Base-by-base conservation (phyloP, 2,329 filamentous ascomycete genomes). In the Fusarium irregulare region DNA sequence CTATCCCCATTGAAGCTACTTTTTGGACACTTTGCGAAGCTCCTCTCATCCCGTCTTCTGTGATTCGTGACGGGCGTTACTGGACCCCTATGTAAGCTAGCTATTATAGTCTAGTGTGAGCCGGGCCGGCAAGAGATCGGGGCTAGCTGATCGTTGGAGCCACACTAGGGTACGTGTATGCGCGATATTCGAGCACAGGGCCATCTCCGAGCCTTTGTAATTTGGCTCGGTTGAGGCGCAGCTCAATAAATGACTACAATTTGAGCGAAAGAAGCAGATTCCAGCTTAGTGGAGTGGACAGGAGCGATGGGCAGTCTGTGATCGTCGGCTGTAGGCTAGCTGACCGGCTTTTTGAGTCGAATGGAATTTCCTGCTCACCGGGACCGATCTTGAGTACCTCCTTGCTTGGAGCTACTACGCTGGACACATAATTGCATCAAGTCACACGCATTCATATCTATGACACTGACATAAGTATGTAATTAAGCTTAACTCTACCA, bases 401-500 rank as follows among this genome's bases (percentile, higher is more conserved):
- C 10, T 12, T n/a, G 34, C 3, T 12, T 37, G 6, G 18, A n/a
- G 10, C 34, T 37, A 3, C 18, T 37, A n/a, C 34, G 10, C 3
- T n/a, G 18, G 3, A 12, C 18, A 37, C 18, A 37, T 12, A 0
- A 7, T 37, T n/a, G 10, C 34, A n/a, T 37, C 18, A 37, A 37
- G 2, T n/a, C 34, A n/a, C 18, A n/a, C 5, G 3, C 9, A 7
- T n/a, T 4, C 3, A 37, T 37, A n/a, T 37, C 6, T 11, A 12
- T 7, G 10, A n/a, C 3, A 3, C 18, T n/a, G 10, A 4, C 10
- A n/a, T 11, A n/a, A n/a, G 9, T n/a, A n/a, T 37, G 6, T 3
- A n/a, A 12, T 37, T 37, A 37, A 37, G 34, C 18, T n/a, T 37
- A 37, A 11, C 3, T n/a, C 18, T 37, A 37, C 9, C 5, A 4